These are phyloP conservation scores for Diphasiastrum complanatum DNA, from an alignment of 83 land plant genomes.

Conservation along the genomic window DNA sequence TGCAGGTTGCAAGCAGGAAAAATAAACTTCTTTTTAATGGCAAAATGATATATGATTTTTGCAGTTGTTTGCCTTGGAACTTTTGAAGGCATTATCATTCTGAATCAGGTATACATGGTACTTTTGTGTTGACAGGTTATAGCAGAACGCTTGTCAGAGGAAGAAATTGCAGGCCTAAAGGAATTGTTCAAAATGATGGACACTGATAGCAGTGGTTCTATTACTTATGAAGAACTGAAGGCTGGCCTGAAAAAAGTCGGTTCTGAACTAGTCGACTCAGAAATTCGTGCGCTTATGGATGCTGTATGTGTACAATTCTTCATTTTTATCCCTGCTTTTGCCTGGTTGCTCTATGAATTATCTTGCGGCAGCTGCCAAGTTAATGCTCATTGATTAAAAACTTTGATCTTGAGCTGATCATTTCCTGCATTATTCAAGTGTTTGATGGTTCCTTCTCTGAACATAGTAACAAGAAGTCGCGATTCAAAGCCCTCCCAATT, in stretches of 20 bases:
- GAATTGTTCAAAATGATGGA: constrained; percentile 64
- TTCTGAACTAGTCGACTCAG: constrained; percentile 46
- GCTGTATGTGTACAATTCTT: constrained; percentile 26
- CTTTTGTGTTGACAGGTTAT: constrained; percentile 36
- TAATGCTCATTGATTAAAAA: not conserved
- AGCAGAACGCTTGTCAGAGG: constrained; percentile 60
- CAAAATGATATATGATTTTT: no score
- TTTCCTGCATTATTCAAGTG: no score
- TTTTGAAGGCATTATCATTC: no score
- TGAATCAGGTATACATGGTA: not conserved
- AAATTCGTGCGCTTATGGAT: constrained; percentile 46
- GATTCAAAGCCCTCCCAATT: no score
- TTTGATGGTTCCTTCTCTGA: no score
- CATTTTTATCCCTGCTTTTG: not conserved
- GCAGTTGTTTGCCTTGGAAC: not conserved
- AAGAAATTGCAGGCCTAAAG: constrained; percentile 61
- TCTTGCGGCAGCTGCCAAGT: not conserved
- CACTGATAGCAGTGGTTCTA: constrained; percentile 50
- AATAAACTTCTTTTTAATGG: no score
- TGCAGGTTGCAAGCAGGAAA: no score
- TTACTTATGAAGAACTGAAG: constrained; percentile 59
- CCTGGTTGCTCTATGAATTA: not conserved
- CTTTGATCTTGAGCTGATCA: no score
- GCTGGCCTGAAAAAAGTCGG: constrained; percentile 46
- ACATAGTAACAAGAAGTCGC: no score